These are phyloP conservation scores for Bolboschoenoplectus hybrid DNA, from an alignment of 202 grass and related monocot genomes.

Conservation along the genomic window DNA sequence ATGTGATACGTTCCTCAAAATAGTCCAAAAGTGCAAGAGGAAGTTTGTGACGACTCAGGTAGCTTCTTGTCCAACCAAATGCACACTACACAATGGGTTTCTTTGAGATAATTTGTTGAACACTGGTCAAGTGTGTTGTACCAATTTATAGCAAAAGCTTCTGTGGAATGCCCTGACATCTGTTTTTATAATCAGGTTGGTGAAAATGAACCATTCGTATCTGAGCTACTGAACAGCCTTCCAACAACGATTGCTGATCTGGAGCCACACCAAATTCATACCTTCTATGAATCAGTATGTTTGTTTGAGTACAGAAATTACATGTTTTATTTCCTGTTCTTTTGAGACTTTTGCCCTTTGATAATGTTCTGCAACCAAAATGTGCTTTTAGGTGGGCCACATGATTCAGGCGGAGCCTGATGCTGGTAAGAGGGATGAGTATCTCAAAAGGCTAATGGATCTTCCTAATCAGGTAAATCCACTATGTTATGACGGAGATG, in stretches of 20 bases:
- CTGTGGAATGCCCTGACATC: conserved; percentile 37
- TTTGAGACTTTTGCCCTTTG: conserved; percentile 32
- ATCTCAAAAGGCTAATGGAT: conserved; percentile 98
- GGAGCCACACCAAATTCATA: conserved; percentile 98
- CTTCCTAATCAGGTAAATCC: conserved; percentile 85
- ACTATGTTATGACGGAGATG: conserved; percentile 7
- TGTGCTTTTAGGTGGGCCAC: conserved; percentile 73
- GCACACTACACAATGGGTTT: neutral
- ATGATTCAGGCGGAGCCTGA: conserved; percentile 99
- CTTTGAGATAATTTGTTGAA: conserved; percentile 6
- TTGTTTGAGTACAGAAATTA: conserved; percentile 29
- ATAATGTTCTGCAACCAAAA: conserved; percentile 35
- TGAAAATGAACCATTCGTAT: conserved; percentile 97
- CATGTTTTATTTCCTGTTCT: neutral
- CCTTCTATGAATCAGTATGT: conserved; percentile 96
- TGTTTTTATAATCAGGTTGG: conserved; percentile 66
- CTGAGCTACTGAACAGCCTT: conserved; percentile 79
- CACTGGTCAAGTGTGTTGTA: neutral
- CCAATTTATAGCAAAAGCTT: neutral
- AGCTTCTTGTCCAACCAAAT: conserved; percentile 33
- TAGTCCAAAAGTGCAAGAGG: conserved; percentile 98
- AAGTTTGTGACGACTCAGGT: conserved; percentile 98
- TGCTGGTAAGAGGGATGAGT: conserved; percentile 89
- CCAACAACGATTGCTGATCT: conserved; percentile 84
- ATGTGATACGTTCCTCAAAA: conserved; percentile 97